Evolutionary conservation across 106 monocot genomes (phyloP).

Genomic region (Dioscorea zingiberensis): DNA sequence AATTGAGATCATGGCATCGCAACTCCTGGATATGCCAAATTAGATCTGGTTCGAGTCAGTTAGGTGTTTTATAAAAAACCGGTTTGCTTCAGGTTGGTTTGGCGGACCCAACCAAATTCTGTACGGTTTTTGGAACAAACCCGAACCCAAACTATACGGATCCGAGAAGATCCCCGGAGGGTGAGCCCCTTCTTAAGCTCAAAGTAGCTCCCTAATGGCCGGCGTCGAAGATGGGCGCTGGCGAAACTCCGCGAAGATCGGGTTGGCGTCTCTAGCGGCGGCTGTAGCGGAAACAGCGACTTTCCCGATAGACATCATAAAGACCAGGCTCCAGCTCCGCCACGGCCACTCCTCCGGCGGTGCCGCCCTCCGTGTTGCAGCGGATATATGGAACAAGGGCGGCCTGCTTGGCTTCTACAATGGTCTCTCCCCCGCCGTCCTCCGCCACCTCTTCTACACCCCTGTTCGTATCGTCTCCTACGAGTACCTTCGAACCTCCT

Average conservation of each 20-base stretch:
- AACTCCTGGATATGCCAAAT: too few species aligned
- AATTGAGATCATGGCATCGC: too few species aligned
- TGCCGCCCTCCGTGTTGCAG: slow-evolving; percentile 16
- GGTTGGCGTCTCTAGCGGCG: slow-evolving; percentile 22
- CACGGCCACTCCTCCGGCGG: neutral
- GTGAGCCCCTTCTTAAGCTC: too few species aligned
- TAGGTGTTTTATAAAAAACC: too few species aligned
- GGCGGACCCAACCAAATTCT: too few species aligned
- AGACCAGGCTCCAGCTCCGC: slow-evolving; percentile 78
- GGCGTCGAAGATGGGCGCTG: neutral
- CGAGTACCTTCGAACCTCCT: slow-evolving; percentile 39
- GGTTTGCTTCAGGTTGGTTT: too few species aligned
- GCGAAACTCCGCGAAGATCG: neutral
- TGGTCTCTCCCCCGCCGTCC: slow-evolving; percentile 68
- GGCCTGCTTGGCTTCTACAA: slow-evolving; percentile 46
- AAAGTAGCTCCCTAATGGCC: too few species aligned
- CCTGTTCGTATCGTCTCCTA: slow-evolving; percentile 77
- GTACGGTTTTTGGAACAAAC: too few species aligned
- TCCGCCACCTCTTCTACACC: slow-evolving; percentile 85
- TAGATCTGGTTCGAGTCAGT: too few species aligned
- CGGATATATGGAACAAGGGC: slow-evolving; percentile 28
- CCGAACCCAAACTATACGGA: too few species aligned
- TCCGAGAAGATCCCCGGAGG: too few species aligned
- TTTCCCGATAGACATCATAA: slow-evolving; percentile 77
- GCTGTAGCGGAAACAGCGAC: slow-evolving; percentile 64